Base-by-base conservation (phyloP, 257 asterid genomes). In the Anisodus tanguticus region DNA sequence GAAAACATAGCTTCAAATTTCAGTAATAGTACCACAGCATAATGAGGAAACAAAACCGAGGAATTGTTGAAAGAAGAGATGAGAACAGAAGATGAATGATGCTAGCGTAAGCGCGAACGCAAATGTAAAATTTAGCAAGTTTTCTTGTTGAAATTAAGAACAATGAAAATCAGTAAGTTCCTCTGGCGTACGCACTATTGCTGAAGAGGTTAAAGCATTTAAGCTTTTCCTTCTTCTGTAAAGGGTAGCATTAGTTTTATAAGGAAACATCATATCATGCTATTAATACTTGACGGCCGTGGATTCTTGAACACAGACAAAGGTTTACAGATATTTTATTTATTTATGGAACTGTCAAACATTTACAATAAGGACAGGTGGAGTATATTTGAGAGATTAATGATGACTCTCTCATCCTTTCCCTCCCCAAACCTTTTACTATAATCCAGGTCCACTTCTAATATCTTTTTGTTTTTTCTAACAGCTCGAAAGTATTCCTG, bases 401-500 rank as follows among this genome's bases (percentile, higher is more conserved):
- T 26, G 81, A 51, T 76, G 63, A 6, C 41, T 26, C 15, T 51
- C 26, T 51, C 26, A 31, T 53, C 63, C 63, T 53, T 51, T 0
- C 22, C 63, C 51, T 47, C 45, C 45, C 45, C 4, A 49, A 53
- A 0, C 3, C 9, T 76, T 76, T 76, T 3, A 51, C 47, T 51
- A 22, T 51, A 22, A 76, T 76, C 45, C 22, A 4, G 81, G 45
- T 26, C 64, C 49, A 26, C 63, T 54, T 51, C 81, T 76, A 51
- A 76, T 54, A 26, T 12, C 53, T 49, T 74, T 26, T 74, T 76
- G 47, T 63, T 59, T 85, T 76, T 51, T 60, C 63, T 74, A 45
- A 60, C 76, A 85, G 87, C 80, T 85, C 63, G 87, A 85, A 85
- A 66, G 85, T 63, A 85, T 85, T 31, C 87, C 87, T 55, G 6